Conservation (phyloP, 1,284 basidiomycete genomes). For the Irpex sp. region DNA sequence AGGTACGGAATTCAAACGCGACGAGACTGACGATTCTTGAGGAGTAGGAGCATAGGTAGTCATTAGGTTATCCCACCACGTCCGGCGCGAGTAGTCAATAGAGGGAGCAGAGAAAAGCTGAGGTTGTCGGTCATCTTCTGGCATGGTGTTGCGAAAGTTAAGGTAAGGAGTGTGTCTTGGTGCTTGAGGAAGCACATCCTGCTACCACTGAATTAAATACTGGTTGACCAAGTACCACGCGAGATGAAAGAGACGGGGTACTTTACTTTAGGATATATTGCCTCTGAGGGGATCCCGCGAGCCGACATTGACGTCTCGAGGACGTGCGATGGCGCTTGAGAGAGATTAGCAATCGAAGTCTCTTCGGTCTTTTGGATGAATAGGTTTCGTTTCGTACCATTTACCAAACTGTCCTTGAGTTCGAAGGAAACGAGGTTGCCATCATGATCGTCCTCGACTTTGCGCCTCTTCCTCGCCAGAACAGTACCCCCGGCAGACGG, state of each 20-base stretch:
- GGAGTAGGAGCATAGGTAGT: slow-evolving; percentile 40
- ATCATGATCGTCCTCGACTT: slow-evolving; percentile 29
- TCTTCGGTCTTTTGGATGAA: slow-evolving; percentile 24
- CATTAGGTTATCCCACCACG: slow-evolving; percentile 66
- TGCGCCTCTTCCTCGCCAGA: slow-evolving; percentile 58
- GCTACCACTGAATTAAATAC: slow-evolving; percentile 31
- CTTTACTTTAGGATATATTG: slow-evolving; percentile 30
- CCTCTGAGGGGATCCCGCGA: slow-evolving; percentile 21
- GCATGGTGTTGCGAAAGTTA: slow-evolving; percentile 1
- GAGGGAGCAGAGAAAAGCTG: slow-evolving; percentile 30
- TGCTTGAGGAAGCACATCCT: slow-evolving; percentile 26
- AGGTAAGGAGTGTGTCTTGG: slow-evolving; percentile 23
- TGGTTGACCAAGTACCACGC: slow-evolving; percentile 22
- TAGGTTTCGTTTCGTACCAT: slow-evolving; percentile 21
- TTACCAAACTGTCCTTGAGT: slow-evolving; percentile 28
- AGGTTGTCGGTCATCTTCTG: not conserved
- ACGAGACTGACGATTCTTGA: slow-evolving; percentile 40
- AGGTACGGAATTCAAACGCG: not conserved
- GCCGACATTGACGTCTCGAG: slow-evolving; percentile 27
- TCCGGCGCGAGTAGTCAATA: slow-evolving; percentile 42
- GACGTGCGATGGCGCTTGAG: slow-evolving; percentile 22
- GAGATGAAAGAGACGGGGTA: slow-evolving; percentile 15
- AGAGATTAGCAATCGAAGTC: slow-evolving; percentile 20
- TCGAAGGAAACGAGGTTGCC: slow-evolving; percentile 24
- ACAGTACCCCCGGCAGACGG: slow-evolving; percentile 27